Evolutionary conservation across 257 asterid species (phyloP).

Genomic region (Nyctanthes arbortristis): DNA sequence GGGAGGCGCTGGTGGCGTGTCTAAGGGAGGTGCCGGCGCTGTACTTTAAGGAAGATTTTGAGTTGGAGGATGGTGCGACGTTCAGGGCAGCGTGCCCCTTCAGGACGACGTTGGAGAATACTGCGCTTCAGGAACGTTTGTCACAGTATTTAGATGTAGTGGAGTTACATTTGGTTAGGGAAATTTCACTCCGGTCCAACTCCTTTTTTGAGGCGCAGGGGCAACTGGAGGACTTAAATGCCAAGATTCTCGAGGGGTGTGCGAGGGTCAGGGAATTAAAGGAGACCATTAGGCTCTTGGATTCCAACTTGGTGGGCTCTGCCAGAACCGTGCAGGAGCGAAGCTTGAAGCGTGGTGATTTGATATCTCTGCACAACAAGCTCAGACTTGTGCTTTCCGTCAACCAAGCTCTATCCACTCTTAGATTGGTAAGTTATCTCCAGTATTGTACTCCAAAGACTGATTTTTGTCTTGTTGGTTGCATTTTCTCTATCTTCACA

Average conservation of each 20-base stretch:
- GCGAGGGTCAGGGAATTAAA: conserved; percentile 82
- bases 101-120: conserved; percentile 69
- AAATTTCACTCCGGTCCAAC: conserved; percentile 87
- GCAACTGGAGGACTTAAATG: conserved; percentile 80
- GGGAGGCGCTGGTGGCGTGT: conserved; percentile 95
- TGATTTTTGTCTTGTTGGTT: background rate
- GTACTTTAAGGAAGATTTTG: conserved; percentile 86
- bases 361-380: conserved; percentile 69
- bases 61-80: conserved; percentile 89
- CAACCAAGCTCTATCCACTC: conserved; percentile 91
- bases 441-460: background rate
- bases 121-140: conserved; percentile 85
- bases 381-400: conserved; percentile 84
- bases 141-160: conserved; percentile 98
- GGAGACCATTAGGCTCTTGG: conserved; percentile 82
- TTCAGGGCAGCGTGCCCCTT: conserved; percentile 92
- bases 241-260: conserved; percentile 79
- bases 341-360: conserved; percentile 61
- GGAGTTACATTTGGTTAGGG: conserved; percentile 92
- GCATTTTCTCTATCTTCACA: background rate
- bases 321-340: conserved; percentile 84
- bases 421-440: conserved; percentile 62
- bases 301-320: conserved; percentile 74
- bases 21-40: conserved; percentile 90
- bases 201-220: conserved; percentile 96